These are phyloP conservation scores for Malus asiatica DNA, from an alignment of 306 rosid genomes.

Conservation along the genomic window DNA sequence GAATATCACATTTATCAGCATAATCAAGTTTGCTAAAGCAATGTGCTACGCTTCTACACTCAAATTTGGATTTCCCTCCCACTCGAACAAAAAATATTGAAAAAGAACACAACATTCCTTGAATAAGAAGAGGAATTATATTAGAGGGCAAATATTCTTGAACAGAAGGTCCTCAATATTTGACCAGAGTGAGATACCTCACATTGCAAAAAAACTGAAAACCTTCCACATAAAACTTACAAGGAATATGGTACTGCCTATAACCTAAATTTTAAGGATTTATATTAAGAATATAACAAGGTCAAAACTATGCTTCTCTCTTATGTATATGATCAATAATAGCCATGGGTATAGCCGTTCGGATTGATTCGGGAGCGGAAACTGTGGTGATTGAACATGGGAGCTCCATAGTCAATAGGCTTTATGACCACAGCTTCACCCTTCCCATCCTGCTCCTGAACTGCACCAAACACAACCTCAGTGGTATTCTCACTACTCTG, in stretches of 20 bases:
- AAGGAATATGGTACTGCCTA: constrained; percentile 22
- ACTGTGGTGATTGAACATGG: constrained; percentile 43
- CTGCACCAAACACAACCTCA: constrained; percentile 80
- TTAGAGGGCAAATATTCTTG: not conserved
- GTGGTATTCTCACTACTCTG: constrained; percentile 54
- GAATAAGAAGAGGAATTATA: not conserved
- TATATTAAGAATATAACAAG: constrained; percentile 18
- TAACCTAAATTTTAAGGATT: constrained; percentile 12
- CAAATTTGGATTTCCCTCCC: too few species aligned
- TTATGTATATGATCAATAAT: constrained; percentile 38
- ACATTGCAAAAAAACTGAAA: not conserved
- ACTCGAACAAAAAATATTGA: too few species aligned
- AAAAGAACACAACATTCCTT: not conserved
- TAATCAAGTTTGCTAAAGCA: too few species aligned
- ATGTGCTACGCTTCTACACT: too few species aligned
- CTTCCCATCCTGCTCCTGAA: constrained; percentile 58
- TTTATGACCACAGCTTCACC: constrained; percentile 40
- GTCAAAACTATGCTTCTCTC: constrained; percentile 34
- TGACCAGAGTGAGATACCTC: not conserved
- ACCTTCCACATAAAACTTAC: not conserved
- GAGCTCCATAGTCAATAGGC: constrained; percentile 56
- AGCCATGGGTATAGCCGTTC: constrained; percentile 39
- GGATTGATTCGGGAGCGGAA: constrained; percentile 36
- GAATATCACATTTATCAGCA: not conserved
- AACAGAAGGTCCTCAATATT: not conserved